A percentile compares a stretch with the other conserved stretches of the same genome.
These are phyloP conservation scores for Phylloporus sp. DNA, from an alignment of 768 basidiomycete species.

Conservation along the genomic window DNA sequence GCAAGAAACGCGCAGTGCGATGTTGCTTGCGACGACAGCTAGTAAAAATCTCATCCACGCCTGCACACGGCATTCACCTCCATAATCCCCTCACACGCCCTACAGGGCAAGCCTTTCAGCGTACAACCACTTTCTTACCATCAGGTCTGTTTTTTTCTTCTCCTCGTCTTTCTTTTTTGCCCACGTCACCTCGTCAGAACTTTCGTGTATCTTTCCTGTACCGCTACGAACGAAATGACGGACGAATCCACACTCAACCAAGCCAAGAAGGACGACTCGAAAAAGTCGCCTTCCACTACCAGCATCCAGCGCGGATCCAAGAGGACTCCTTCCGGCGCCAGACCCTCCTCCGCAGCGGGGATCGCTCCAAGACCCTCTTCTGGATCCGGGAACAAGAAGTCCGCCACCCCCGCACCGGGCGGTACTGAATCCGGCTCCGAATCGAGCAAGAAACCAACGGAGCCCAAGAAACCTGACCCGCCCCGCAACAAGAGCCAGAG, in stretches of 20 bases:
- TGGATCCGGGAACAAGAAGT: constrained; percentile 61
- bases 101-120: constrained; percentile 78
- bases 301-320: constrained; percentile 53
- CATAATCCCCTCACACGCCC: constrained; percentile 74
- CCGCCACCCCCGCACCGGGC: constrained; percentile 32
- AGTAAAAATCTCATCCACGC: constrained; percentile 46
- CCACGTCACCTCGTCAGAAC: constrained; percentile 30
- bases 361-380: constrained; percentile 57
- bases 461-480: constrained; percentile 46
- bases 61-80: constrained; percentile 51
- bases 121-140: constrained; percentile 38
- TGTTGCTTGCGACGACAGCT: constrained; percentile 37
- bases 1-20: not conserved
- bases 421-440: constrained; percentile 68
- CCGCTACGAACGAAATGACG: constrained; percentile 83
- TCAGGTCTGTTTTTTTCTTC: constrained; percentile 36
- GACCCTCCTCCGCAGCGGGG: constrained; percentile 39
- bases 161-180: constrained; percentile 10
- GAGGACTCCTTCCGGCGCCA: constrained; percentile 47
- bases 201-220: constrained; percentile 34
- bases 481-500: constrained; percentile 52
- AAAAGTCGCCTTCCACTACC: constrained; percentile 46
- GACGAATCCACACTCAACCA: constrained; percentile 57
- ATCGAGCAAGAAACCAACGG: constrained; percentile 56
- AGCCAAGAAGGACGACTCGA: constrained; percentile 65